Evolutionary conservation across 1,139 yeast species (phyloP).

Genomic region (Taphrina wiesneri): DNA sequence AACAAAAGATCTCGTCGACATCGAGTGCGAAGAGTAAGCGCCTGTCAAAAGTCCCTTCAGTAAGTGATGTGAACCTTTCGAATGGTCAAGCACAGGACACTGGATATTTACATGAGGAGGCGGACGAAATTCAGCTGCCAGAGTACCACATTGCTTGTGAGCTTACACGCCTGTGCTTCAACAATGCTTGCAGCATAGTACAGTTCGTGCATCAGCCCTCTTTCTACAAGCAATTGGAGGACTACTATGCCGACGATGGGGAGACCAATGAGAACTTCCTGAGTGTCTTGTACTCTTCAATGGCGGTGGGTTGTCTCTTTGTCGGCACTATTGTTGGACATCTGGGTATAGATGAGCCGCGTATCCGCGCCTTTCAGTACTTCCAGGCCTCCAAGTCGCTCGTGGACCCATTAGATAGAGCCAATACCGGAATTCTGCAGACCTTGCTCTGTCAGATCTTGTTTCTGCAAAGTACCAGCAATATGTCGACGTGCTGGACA

Average conservation of each 20-base stretch:
- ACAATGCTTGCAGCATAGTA: conserved; percentile 78
- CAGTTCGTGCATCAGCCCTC: conserved; percentile 86
- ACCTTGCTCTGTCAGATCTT: conserved; percentile 66
- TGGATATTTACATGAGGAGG: conserved; percentile 37
- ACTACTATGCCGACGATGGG: conserved; percentile 67
- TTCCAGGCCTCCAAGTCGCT: conserved; percentile 79
- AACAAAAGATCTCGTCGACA: background rate
- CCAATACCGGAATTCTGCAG: conserved; percentile 67
- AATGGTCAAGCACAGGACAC: conserved; percentile 30
- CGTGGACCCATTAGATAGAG: conserved; percentile 60
- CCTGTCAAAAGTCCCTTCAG: background rate
- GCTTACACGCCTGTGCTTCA: conserved; percentile 76
- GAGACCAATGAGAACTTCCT: conserved; percentile 70
- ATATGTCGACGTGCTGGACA: conserved; percentile 85
- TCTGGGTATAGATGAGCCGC: conserved; percentile 49
- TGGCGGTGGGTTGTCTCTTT: conserved; percentile 75
- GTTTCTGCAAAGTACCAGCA: conserved; percentile 85
- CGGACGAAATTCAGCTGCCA: conserved; percentile 68
- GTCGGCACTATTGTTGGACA: conserved; percentile 40
- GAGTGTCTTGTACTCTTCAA: conserved; percentile 72
- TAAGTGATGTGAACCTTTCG: background rate
- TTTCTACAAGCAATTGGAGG: conserved; percentile 58
- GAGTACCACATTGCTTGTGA: conserved; percentile 70
- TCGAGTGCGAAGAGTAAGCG: conserved; percentile 15
- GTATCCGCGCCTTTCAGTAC: conserved; percentile 70